Conservation (phyloP, 345 rosid genomes). For the Sonneratia caseolaris region DNA sequence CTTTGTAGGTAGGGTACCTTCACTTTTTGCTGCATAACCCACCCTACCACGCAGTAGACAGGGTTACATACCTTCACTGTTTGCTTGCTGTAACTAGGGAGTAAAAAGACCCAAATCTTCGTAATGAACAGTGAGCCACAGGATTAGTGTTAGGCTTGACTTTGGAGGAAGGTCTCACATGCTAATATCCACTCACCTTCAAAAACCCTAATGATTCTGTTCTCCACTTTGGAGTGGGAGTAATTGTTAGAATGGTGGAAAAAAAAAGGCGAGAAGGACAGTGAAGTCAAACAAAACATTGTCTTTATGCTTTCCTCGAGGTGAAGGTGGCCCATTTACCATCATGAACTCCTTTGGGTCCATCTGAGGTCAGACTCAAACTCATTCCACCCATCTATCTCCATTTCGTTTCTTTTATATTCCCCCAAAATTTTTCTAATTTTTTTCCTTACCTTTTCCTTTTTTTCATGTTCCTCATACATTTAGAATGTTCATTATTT, state of each 20-base stretch:
- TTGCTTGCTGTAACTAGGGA: neutral
- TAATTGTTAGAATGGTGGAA: neutral
- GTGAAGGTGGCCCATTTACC: neutral
- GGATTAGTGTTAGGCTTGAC: slow-evolving; percentile 16
- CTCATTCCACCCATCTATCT: neutral
- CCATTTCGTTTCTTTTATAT: neutral
- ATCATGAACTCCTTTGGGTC: neutral
- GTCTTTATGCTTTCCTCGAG: slow-evolving; percentile 1
- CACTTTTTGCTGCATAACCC: too few relatives aligned
- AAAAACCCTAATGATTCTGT: slow-evolving; percentile 45
- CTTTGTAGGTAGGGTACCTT: neutral
- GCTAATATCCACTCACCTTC: slow-evolving; percentile 27
- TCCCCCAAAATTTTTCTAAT: too few relatives aligned
- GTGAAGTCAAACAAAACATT: slow-evolving; percentile 26
- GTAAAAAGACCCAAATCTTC: slow-evolving; percentile 6
- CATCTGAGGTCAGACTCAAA: slow-evolving; percentile 2
- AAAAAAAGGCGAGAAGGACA: slow-evolving; percentile 3
- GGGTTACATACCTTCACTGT: neutral
- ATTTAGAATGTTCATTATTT: slow-evolving; percentile 9
- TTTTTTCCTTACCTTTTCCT: too few relatives aligned
- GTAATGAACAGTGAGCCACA: neutral
- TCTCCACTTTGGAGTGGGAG: slow-evolving; percentile 34
- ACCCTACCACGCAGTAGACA: too few relatives aligned
- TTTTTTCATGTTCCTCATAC: slow-evolving; percentile 2
- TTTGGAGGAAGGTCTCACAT: slow-evolving; percentile 25